Evolutionary conservation across 495 filamentous ascomycete genomes (phyloP).

Genomic region (Neurospora discreta): DNA sequence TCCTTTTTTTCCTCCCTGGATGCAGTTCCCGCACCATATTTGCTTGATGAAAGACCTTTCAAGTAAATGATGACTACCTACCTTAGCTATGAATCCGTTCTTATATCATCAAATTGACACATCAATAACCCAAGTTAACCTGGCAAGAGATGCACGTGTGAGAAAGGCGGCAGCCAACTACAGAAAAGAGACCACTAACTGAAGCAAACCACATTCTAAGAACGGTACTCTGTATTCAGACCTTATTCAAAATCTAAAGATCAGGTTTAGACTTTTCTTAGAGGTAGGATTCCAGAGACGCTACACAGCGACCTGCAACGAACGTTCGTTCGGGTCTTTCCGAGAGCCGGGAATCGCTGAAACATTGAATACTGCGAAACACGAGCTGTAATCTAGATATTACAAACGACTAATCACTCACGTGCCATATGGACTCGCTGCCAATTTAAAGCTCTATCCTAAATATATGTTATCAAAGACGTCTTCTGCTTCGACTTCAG

Average conservation of each 20-base stretch:
- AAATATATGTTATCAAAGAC: not conserved
- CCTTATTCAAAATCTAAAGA: not conserved
- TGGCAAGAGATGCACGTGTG: not conserved
- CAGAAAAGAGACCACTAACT: not conserved
- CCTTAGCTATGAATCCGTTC: no score
- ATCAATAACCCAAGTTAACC: not conserved
- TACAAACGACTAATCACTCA: not conserved
- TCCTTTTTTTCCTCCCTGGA: not conserved
- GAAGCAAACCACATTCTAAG: not conserved
- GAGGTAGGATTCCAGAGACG: not conserved
- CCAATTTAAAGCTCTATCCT: not conserved
- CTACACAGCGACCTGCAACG: not conserved
- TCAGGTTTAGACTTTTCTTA: not conserved
- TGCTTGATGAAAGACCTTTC: not conserved
- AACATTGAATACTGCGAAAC: not conserved
- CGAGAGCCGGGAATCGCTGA: not conserved
- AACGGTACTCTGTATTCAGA: not conserved
- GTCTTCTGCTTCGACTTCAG: not conserved
- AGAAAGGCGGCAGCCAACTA: not conserved
- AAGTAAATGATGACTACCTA: not conserved
- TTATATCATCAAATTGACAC: not conserved
- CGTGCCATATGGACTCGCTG: not conserved
- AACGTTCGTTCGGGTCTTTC: not conserved
- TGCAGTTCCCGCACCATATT: not conserved
- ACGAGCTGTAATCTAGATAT: not conserved